Evolutionary conservation across 495 filamentous ascomycete genomes (phyloP).

Genomic region (Parathielavia appendiculata): DNA sequence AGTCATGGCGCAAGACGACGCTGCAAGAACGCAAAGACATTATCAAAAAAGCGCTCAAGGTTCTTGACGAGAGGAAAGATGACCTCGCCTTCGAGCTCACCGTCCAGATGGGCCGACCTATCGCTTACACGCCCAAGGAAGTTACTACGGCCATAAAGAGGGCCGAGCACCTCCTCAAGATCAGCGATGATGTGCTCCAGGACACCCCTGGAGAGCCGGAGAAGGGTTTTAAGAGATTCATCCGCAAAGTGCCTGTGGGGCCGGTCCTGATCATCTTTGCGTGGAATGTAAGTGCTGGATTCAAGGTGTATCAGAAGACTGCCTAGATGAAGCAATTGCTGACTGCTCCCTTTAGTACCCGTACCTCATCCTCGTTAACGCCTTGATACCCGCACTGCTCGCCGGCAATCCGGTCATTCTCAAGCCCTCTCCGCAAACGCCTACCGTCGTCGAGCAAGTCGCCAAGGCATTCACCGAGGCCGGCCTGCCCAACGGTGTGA

Average conservation of each 20-base stretch:
- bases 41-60: conserved; percentile 64
- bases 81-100: conserved; percentile 78
- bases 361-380: conserved; percentile 86
- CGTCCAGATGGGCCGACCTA: conserved; percentile 91
- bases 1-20: conserved; percentile 58
- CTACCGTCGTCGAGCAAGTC: conserved; percentile 80
- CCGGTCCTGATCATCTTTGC: conserved; percentile 84
- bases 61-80: conserved; percentile 66
- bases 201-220: conserved; percentile 76
- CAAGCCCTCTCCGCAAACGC: conserved; percentile 91
- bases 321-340: background rate
- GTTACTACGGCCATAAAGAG: conserved; percentile 74
- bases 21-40: conserved; percentile 68
- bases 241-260: conserved; percentile 79
- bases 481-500: conserved; percentile 70
- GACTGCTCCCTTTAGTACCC: conserved; percentile 60
- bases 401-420: conserved; percentile 85
- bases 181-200: conserved; percentile 64
- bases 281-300: conserved; percentile 70
- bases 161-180: conserved; percentile 73
- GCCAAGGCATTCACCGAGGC: conserved; percentile 68
- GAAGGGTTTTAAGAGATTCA: conserved; percentile 81
- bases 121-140: conserved; percentile 76
- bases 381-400: conserved; percentile 79
- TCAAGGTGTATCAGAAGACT: background rate